These are phyloP conservation scores for Actinidia chinensis DNA, from an alignment of 179 eudicot species.

Conservation along the genomic window DNA sequence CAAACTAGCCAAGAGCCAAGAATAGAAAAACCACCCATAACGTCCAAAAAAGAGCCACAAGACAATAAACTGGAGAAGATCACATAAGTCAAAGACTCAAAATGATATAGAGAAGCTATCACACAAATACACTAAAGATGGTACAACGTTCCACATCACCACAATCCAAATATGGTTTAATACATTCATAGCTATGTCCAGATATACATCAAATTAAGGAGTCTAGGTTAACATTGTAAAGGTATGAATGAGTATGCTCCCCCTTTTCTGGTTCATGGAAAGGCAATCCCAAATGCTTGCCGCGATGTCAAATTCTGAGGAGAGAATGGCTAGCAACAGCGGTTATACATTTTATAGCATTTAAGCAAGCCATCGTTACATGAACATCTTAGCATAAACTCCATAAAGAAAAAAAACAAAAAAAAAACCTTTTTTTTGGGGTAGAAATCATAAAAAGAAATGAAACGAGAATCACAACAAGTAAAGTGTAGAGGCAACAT, in stretches of 20 bases:
- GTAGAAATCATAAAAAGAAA: constrained; percentile 21
- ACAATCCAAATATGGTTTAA: background rate
- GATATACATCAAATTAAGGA: background rate
- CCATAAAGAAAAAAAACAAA: too few species aligned
- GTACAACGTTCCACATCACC: too few species aligned
- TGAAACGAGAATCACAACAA: background rate
- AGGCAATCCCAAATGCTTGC: constrained; percentile 92
- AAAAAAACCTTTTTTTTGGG: too few species aligned
- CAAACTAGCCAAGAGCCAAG: background rate
- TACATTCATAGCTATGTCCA: background rate
- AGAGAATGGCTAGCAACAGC: constrained; percentile 74
- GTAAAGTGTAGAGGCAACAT: background rate
- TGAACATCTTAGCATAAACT: constrained; percentile 85
- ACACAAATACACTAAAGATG: background rate
- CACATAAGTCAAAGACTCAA: background rate
- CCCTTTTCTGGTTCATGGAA: constrained; percentile 95
- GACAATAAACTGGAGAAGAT: background rate
- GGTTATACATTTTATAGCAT: constrained; percentile 91
- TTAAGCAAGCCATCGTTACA: constrained; percentile 90
- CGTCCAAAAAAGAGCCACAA: background rate
- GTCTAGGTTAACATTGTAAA: background rate
- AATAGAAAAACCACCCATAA: background rate
- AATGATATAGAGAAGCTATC: background rate
- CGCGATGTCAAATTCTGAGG: constrained; percentile 73
- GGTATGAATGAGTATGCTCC: constrained; percentile 7